Percentiles rank a stretch among this genome's conserved stretches.
Conservation (phyloP, 495 filamentous ascomycete species). For the Neurospora tetraspora region DNA sequence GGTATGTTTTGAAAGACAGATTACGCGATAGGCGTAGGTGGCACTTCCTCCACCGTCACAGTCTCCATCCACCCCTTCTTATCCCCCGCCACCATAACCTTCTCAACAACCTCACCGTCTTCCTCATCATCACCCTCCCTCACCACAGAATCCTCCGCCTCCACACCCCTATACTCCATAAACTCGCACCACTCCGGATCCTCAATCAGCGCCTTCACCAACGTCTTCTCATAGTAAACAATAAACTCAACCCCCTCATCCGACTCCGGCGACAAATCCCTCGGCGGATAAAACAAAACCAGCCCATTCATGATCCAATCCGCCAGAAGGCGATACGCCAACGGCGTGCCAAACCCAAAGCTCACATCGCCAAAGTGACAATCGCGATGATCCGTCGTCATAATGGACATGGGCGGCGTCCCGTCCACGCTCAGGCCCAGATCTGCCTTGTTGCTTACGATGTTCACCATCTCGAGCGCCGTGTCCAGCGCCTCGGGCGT, state of each 20-base stretch:
- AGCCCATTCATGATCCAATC: constrained; percentile 19
- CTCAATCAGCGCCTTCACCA: constrained; percentile 22
- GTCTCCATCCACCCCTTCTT: neutral
- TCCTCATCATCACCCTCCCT: neutral
- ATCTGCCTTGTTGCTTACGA: constrained; percentile 28
- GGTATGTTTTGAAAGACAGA: neutral
- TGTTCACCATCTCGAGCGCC: constrained; percentile 22
- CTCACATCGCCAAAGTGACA: constrained; percentile 15
- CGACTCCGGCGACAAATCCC: constrained; percentile 9
- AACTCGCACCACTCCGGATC: constrained; percentile 30
- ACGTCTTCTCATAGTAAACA: constrained; percentile 28
- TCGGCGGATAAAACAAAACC: constrained; percentile 21
- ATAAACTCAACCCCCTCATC: constrained; percentile 37
- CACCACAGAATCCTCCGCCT: neutral
- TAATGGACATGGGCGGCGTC: constrained; percentile 18
- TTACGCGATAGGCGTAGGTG: neutral
- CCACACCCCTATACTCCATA: constrained; percentile 32
- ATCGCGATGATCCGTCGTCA: constrained; percentile 25
- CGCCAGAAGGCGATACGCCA: constrained; percentile 18
- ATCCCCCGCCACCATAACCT: neutral
- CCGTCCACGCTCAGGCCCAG: constrained; percentile 20
- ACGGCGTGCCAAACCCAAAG: constrained; percentile 23
- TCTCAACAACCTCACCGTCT: neutral
- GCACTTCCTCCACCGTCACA: neutral
- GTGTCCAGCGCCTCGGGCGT: constrained; percentile 21